A percentile compares a stretch with the other conserved stretches of the same genome.
Evolutionary conservation across 805 yeast genomes (phyloP).

Genomic region (Metschnikowia santaceciliae): DNA sequence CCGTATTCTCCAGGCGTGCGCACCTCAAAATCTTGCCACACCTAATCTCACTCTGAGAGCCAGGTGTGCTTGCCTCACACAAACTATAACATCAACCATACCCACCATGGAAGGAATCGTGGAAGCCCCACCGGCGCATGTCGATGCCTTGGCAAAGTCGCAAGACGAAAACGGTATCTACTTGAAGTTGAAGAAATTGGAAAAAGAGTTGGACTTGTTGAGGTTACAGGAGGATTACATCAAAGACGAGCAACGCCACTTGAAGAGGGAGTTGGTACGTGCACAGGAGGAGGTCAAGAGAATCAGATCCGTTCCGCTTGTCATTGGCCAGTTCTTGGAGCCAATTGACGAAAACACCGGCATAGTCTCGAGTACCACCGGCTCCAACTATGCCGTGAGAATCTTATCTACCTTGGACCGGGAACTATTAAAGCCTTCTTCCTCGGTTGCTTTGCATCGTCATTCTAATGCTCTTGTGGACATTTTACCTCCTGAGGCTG

Average conservation of each 20-base stretch:
- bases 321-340: constrained; percentile 95
- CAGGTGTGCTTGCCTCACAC: constrained; percentile 1
- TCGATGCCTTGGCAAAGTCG: constrained; percentile 2
- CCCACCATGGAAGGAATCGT: constrained; percentile 13
- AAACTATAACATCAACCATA: neutral
- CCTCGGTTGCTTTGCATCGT: constrained; percentile 96
- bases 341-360: constrained; percentile 97
- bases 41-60: neutral
- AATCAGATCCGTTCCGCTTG: constrained; percentile 95
- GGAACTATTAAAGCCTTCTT: constrained; percentile 88
- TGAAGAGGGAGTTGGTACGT: constrained; percentile 87
- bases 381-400: constrained; percentile 94
- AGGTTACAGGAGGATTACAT: constrained; percentile 92
- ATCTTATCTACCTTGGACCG: constrained; percentile 92
- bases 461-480: constrained; percentile 97
- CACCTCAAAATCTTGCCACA: constrained; percentile 7
- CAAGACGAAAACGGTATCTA: constrained; percentile 64
- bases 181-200: constrained; percentile 78
- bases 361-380: constrained; percentile 95
- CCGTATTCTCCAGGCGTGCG: constrained; percentile 4
- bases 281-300: constrained; percentile 99
- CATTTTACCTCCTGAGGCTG: constrained; percentile 98
- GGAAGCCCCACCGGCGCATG: constrained; percentile 24
- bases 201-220: constrained; percentile 83
- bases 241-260: constrained; percentile 96